Evolutionary conservation across 2,329 filamentous ascomycete genomes (phyloP), one percentile per base, ranked within the genome.

Genomic region (Thyridium curvatum): DNA sequence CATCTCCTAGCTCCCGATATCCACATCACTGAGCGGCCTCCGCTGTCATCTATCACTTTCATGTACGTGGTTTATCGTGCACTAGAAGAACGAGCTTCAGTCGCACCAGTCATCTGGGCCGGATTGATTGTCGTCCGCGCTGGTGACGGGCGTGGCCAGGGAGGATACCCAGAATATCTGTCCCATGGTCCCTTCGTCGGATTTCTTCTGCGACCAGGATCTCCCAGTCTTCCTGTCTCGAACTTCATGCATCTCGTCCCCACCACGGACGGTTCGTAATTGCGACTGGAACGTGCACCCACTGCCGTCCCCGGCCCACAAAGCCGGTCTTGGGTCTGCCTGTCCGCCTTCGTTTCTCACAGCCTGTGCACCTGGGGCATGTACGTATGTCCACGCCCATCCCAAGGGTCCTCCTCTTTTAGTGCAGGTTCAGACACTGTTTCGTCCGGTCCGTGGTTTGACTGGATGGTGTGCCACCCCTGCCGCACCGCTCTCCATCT

Each of bases 401-500:
- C n/a, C n/a, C 21, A 26, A 26, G 21, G 21, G 21, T 26, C 21
- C 42, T 50, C 47, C 44, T 47, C 49, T 48, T 41, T 44, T 55
- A 55, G 58, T 58, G 54, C 53, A 58, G 57, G 57, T 54, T 59
- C 61, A 58, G 59, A 60, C 58, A 52, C 57, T 65, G 61, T 66
- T 67, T 69, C 65, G 64, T 63, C 62, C 59, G 50, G 57, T 60
- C 60, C 58, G 52, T 59, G 59, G 62, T 56, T 57, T 54, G 47
- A 52, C 53, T 56, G 35, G 45, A 45, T 39, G 40, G 47, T 50
- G 47, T 50, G 46, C 41, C 34, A 26, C 28, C 33, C 45, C 36
- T 32, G 38, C 28, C 35, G 34, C 18, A 16, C 26, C 26, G 21
- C 18, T 21, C 13, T 18, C 17, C 34, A 29, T 36, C 34, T 14